Percentiles rank a stretch among this genome's conserved stretches.
Conservation (phyloP, 2,329 filamentous ascomycete species). For the Drechslerella dactyloides region DNA sequence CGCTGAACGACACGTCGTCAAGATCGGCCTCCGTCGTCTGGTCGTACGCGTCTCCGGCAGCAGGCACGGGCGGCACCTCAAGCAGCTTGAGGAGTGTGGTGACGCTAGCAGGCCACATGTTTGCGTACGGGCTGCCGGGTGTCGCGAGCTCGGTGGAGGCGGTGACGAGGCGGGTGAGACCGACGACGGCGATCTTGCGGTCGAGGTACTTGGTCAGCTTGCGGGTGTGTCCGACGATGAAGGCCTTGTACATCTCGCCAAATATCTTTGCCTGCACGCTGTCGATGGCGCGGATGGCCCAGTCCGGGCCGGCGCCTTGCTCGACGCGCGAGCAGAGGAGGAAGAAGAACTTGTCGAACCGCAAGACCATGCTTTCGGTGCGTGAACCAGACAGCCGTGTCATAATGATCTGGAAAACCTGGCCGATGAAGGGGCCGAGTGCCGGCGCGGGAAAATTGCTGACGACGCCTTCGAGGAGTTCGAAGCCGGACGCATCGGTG, state of each 20-base stretch:
- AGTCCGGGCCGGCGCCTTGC: slow-evolving; percentile 86
- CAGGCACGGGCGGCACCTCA: slow-evolving; percentile 79
- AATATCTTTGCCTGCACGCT: slow-evolving; percentile 79
- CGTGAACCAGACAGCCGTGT: slow-evolving; percentile 73
- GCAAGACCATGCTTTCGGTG: slow-evolving; percentile 81
- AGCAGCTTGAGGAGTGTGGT: slow-evolving; percentile 87
- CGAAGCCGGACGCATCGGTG: slow-evolving; percentile 85
- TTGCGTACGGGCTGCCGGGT: slow-evolving; percentile 70
- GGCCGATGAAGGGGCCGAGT: slow-evolving; percentile 77
- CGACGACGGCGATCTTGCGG: slow-evolving; percentile 90
- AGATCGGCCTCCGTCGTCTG: slow-evolving; percentile 74
- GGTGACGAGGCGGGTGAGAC: slow-evolving; percentile 87
- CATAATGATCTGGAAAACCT: slow-evolving; percentile 82
- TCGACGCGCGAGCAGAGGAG: slow-evolving; percentile 80
- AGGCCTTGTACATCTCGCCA: slow-evolving; percentile 79
- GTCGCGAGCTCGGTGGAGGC: slow-evolving; percentile 80
- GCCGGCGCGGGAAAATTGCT: slow-evolving; percentile 72
- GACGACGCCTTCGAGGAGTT: slow-evolving; percentile 82
- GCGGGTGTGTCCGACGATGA: slow-evolving; percentile 87
- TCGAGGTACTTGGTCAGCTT: slow-evolving; percentile 86
- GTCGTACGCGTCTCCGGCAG: slow-evolving; percentile 65
- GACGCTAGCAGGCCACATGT: slow-evolving; percentile 90
- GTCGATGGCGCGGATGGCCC: slow-evolving; percentile 85
- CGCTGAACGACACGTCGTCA: slow-evolving; percentile 91
- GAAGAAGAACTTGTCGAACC: slow-evolving; percentile 94